Percentiles rank a stretch among this genome's conserved stretches.
These are phyloP conservation scores for Theileria parva DNA, from an alignment of 169 alveolate genomes.

Conservation along the genomic window DNA sequence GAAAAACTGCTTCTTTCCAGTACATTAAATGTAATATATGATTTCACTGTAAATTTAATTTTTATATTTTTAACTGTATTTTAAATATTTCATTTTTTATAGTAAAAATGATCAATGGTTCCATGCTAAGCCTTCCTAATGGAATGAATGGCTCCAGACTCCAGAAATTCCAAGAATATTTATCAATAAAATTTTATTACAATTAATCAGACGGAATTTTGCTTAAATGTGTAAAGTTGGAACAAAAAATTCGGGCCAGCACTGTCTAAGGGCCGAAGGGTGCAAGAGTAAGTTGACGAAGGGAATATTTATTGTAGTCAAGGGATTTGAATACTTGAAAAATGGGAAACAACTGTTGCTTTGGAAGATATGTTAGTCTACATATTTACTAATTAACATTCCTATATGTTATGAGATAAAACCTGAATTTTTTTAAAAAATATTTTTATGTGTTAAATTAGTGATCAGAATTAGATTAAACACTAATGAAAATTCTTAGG, in stretches of 20 bases:
- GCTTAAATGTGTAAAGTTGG: not conserved
- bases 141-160: not conserved
- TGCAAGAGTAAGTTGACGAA: slow-evolving; percentile 28
- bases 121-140: not conserved
- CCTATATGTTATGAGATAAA: not conserved
- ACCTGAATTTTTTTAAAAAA: too few species aligned
- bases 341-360: slow-evolving; percentile 64
- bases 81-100: not conserved
- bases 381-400: not conserved
- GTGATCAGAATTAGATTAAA: not conserved
- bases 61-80: too few species aligned
- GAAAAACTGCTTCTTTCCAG: not conserved
- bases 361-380: slow-evolving; percentile 56
- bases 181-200: not conserved
- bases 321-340: not conserved
- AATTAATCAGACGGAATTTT: not conserved
- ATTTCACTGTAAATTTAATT: not conserved
- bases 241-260: not conserved
- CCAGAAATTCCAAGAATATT: not conserved
- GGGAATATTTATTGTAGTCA: slow-evolving; percentile 1
- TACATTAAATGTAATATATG: not conserved
- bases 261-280: slow-evolving; percentile 55
- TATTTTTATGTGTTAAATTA: not conserved
- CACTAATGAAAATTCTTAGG: slow-evolving; percentile 13
- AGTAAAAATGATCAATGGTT: not conserved